Evolutionary conservation across 345 rosid genomes (phyloP).

Genomic region (Gossypium herbaceum): DNA sequence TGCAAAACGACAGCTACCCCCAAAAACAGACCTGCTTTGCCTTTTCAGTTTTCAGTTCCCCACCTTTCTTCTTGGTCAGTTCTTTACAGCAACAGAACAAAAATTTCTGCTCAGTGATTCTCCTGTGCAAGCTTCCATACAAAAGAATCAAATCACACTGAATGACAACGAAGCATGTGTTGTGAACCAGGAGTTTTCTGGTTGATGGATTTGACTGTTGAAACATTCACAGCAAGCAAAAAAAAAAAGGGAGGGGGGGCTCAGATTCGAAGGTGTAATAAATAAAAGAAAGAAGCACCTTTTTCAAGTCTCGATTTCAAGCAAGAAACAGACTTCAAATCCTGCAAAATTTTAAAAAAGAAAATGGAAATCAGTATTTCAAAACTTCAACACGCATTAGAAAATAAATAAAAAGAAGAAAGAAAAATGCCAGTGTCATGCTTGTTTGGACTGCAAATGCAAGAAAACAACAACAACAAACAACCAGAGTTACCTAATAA

Average conservation of each 20-base stretch:
- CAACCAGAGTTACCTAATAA: not conserved
- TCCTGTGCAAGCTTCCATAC: constrained; percentile 24
- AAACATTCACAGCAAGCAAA: not conserved
- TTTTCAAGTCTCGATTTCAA: constrained; percentile 23
- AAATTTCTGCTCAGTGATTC: constrained; percentile 8
- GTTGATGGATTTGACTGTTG: constrained; percentile 23
- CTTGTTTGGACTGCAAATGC: constrained; percentile 15
- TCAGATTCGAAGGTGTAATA: constrained; percentile 9
- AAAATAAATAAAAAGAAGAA: not conserved
- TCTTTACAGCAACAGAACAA: not conserved
- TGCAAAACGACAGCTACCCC: constrained; percentile 18
- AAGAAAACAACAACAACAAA: not conserved
- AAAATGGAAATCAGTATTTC: constrained; percentile 10
- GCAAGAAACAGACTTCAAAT: not conserved
- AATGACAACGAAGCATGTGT: not conserved
- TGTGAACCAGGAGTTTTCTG: not conserved
- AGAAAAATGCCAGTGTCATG: not conserved
- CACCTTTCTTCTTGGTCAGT: not conserved
- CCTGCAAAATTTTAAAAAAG: constrained; percentile 22
- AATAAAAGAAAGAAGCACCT: constrained; percentile 6
- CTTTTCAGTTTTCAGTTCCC: not conserved
- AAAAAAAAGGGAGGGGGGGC: not conserved
- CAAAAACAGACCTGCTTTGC: constrained; percentile 17
- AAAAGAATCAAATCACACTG: constrained; percentile 22
- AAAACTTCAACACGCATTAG: not conserved